Evolutionary conservation across 768 basidiomycete species (phyloP), one percentile per base, ranked within the genome.

Genomic region (Postia placenta): DNA sequence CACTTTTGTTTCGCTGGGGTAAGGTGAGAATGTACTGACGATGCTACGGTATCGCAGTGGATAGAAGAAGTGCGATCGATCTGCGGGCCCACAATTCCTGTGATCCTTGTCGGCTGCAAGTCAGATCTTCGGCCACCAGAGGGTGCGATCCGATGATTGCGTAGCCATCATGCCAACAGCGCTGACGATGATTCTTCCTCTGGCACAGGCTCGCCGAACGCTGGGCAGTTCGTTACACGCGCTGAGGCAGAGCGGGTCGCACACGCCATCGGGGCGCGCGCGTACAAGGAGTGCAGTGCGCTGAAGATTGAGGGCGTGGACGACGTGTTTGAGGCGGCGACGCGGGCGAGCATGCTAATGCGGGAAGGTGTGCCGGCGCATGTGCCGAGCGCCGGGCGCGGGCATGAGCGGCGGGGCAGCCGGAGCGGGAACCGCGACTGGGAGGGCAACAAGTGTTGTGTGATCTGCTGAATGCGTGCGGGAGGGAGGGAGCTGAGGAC

Each of bases 21-120:
- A n/a, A n/a, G n/a, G 24, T 22, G 14, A 11, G 24, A 15, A 50
- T 54, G 52, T 52, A 44, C 45, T 25, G 45, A 14, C 37, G 15
- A 9, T 47, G 28, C 28, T 46, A 11, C 22, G 5, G 17, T 39
- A n/a, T 39, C 42, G 3, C 59, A 96, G 92, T 98, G 96, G 96
- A 96, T 92, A 66, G 92, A 95, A 67, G 96, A 98, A 73, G 96
- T 98, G 11, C 84, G 94, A 49, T 84, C 77, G n/a, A 94, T 97
- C 61, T 98, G 96, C 67, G 96, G 96, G 0, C 77, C 87, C 27
- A 78, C 78, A 24, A 88, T 98, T 55, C 96, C 96, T 24, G 92
- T 99, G 46, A 76, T 99, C 42, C 84, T 98, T 30, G 94, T 98
- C 28, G 96, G 94, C 2, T 95, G 92, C 74, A 98, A 99, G 68